Evolutionary conservation across 2,329 filamentous ascomycete species (phyloP), one percentile per base, ranked within the genome.

Genomic region (Penicillium sp.): DNA sequence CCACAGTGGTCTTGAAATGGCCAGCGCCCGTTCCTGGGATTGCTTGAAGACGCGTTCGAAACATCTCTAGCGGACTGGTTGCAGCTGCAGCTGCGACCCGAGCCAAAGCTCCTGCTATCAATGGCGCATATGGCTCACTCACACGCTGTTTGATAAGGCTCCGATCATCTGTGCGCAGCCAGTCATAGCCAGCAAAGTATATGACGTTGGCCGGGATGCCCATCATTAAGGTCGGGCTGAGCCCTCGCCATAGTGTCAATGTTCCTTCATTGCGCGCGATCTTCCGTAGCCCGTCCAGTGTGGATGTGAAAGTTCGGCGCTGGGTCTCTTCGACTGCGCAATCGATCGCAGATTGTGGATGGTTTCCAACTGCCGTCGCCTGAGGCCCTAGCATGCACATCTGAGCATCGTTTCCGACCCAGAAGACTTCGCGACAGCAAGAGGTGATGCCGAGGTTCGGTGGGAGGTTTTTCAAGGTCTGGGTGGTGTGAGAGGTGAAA

Each of bases 141-240:
- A 87, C 70, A 18, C 81, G 63, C 39, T 78, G 79, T 34, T 81
- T 81, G 58, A 97, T 82, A 0, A 91, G 92, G 62, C 90, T 96
- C 39, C 76, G 77, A 1, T 79, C 77, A 65, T 90, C 88, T 60
- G 82, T 89, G 34, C 94, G 86, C 55, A 99, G 73, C 88, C 91
- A 97, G 69, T 99, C 94, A 74, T 99, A 99, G 36, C 94, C 94
- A 11, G 94, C 95, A 67, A 97, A 97, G 75, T 99, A 99, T 61
- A 99, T 97, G 62, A 99, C 94, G 70, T 99, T 99, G 26, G 87
- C 91, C 0, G 94, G 94, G 6, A 99, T 83, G 0, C 91, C 87
- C 94, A 99, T 99, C 60, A 91, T 82, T 19, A 99, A 78, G 0
- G 94, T 99, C 0, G 94, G 93, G n/a, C 90, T 95, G 5, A 99